phyloP scores from a whole-genome alignment of 352 stramenopile species.

The Pythium phragmitis region DNA sequence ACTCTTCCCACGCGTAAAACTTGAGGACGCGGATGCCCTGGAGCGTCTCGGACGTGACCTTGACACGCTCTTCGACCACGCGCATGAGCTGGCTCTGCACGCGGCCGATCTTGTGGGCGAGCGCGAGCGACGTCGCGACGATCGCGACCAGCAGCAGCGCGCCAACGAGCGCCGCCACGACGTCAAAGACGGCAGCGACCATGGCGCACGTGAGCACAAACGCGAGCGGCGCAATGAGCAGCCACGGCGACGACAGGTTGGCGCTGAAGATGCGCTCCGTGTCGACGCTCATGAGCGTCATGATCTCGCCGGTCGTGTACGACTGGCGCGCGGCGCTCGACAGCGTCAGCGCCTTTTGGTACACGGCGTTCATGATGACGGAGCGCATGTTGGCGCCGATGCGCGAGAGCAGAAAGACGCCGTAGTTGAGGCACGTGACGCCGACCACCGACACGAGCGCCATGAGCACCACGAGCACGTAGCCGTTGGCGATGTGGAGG shows the following conservation, averaged over 20 bases:
- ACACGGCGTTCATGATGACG: constrained; percentile 39
- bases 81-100: constrained; percentile 27
- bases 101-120: constrained; percentile 24
- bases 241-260: constrained; percentile 32
- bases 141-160: constrained; percentile 24
- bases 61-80: constrained; percentile 72
- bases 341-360: constrained; percentile 36
- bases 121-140: constrained; percentile 22
- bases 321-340: constrained; percentile 31
- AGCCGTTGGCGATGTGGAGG: constrained; percentile 32
- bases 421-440: constrained; percentile 35
- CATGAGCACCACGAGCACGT: constrained; percentile 35
- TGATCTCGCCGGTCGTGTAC: constrained; percentile 42
- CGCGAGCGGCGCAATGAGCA: constrained; percentile 29
- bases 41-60: constrained; percentile 92
- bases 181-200: constrained; percentile 30
- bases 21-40: constrained; percentile 89
- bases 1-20: constrained; percentile 86
- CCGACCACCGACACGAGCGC: constrained; percentile 32
- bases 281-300: constrained; percentile 40
- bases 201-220: constrained; percentile 35
- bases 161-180: constrained; percentile 20
- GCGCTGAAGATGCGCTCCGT: constrained; percentile 40
- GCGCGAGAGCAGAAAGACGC: constrained; percentile 30
- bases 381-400: constrained; percentile 39